phyloP scores from a whole-genome alignment of 2,329 filamentous ascomycete genomes.

The Sporothrix inflata region DNA sequence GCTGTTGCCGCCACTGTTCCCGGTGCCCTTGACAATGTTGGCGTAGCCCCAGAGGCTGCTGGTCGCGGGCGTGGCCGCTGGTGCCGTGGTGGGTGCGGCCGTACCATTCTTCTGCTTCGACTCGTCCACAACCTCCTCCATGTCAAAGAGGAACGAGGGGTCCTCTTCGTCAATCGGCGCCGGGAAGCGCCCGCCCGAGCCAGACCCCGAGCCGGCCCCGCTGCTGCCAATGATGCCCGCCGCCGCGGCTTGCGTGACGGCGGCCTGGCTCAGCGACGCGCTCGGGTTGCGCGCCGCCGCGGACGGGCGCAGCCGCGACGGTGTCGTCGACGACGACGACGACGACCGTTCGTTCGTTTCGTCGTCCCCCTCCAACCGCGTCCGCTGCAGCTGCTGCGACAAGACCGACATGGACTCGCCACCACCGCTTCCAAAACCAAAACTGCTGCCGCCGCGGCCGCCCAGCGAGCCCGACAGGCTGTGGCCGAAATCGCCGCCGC shows the following conservation, averaged over 20 bases:
- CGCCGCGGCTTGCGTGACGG: slow-evolving; percentile 39
- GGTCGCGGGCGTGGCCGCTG: slow-evolving; percentile 20
- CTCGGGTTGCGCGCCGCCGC: slow-evolving; percentile 37
- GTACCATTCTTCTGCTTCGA: slow-evolving; percentile 27
- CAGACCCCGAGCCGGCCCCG: slow-evolving; percentile 46
- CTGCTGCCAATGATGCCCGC: slow-evolving; percentile 43
- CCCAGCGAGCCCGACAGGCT: slow-evolving; percentile 37
- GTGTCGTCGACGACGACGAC: neutral
- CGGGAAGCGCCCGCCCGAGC: slow-evolving; percentile 59
- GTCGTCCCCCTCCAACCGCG: slow-evolving; percentile 48
- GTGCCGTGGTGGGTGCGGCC: slow-evolving; percentile 33
- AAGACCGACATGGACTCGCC: slow-evolving; percentile 60
- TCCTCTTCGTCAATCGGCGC: slow-evolving; percentile 69
- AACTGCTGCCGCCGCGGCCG: slow-evolving; percentile 42
- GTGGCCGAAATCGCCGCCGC: slow-evolving; percentile 37
- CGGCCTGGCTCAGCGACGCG: slow-evolving; percentile 38
- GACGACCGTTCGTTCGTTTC: slow-evolving; percentile 33
- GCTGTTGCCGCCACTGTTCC: slow-evolving; percentile 16
- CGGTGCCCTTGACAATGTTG: slow-evolving; percentile 34
- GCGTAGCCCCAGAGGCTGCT: slow-evolving; percentile 43
- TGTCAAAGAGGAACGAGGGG: slow-evolving; percentile 65
- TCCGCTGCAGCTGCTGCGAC: slow-evolving; percentile 65
- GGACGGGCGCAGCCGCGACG: neutral
- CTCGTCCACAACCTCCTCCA: slow-evolving; percentile 63
- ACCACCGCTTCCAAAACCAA: slow-evolving; percentile 35